A percentile compares a stretch with the other conserved stretches of the same genome.
Conservation (phyloP, 1,284 basidiomycete species). For the Flammula alnicola region DNA sequence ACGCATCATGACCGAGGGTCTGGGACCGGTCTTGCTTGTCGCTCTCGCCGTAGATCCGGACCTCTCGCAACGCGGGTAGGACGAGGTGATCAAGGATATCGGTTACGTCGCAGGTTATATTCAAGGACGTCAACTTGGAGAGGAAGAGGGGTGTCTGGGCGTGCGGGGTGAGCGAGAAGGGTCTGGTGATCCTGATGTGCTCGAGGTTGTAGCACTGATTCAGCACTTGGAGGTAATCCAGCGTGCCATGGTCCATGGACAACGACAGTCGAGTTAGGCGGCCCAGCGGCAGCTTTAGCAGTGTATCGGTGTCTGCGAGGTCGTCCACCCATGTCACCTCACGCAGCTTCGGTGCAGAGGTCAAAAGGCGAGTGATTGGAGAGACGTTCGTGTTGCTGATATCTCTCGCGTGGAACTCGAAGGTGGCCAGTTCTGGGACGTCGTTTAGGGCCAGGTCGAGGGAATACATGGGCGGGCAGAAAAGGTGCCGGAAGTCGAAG, state of each 20-base stretch:
- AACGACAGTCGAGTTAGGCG: slow-evolving; percentile 33
- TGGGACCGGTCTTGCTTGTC: slow-evolving; percentile 18
- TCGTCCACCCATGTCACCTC: slow-evolving; percentile 37
- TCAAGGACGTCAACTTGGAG: slow-evolving; percentile 32
- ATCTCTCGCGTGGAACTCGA: slow-evolving; percentile 35
- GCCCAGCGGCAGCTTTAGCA: slow-evolving; percentile 31
- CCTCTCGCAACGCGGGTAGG: slow-evolving; percentile 32
- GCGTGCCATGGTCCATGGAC: slow-evolving; percentile 33
- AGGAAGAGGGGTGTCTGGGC: slow-evolving; percentile 26
- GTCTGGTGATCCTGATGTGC: slow-evolving; percentile 34
- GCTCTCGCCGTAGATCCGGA: slow-evolving; percentile 31
- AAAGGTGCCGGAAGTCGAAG: slow-evolving; percentile 32
- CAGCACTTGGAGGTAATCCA: slow-evolving; percentile 34
- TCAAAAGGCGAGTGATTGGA: slow-evolving; percentile 30
- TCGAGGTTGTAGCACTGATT: slow-evolving; percentile 35
- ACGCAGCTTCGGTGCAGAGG: slow-evolving; percentile 29
- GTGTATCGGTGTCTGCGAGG: slow-evolving; percentile 32
- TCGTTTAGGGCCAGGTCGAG: slow-evolving; percentile 26
- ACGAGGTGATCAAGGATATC: slow-evolving; percentile 32
- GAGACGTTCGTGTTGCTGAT: slow-evolving; percentile 31
- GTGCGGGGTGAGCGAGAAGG: slow-evolving; percentile 24
- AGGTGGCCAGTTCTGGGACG: slow-evolving; percentile 29
- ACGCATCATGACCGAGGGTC: slow-evolving; percentile 12
- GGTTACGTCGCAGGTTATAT: slow-evolving; percentile 33
- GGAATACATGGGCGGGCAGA: slow-evolving; percentile 32